Conservation (phyloP, 345 rosid species). For the Gossypioides kirkii region DNA sequence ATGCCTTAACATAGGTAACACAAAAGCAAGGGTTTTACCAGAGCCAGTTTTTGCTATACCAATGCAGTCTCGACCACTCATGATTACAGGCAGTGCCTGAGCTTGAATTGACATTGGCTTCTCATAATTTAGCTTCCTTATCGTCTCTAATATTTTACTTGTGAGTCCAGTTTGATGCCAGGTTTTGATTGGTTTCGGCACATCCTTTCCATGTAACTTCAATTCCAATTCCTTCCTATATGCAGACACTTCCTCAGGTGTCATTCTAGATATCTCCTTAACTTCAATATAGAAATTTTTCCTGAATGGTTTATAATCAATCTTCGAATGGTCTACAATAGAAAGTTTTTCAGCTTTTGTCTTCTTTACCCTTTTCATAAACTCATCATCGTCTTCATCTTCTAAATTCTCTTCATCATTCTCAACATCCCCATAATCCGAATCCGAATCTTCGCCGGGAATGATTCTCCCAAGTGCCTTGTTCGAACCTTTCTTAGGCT, state of each 20-base stretch:
- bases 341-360: slow-evolving; percentile 90
- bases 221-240: slow-evolving; percentile 81
- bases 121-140: slow-evolving; percentile 82
- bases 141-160: slow-evolving; percentile 73
- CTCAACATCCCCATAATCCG: slow-evolving; percentile 65
- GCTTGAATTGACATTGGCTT: slow-evolving; percentile 97
- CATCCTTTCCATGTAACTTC: slow-evolving; percentile 94
- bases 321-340: slow-evolving; percentile 88
- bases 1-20: slow-evolving; percentile 96
- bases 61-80: slow-evolving; percentile 98
- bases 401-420: slow-evolving; percentile 55
- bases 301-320: slow-evolving; percentile 73
- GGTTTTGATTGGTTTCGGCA: slow-evolving; percentile 78
- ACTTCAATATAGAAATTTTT: slow-evolving; percentile 86
- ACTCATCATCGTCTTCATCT: slow-evolving; percentile 95
- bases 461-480: slow-evolving; percentile 85
- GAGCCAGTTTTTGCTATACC: slow-evolving; percentile 97
- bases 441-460: slow-evolving; percentile 92
- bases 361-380: slow-evolving; percentile 98
- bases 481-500: slow-evolving; percentile 45
- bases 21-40: slow-evolving; percentile 95
- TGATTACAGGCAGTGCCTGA: slow-evolving; percentile 86
- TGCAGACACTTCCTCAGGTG: slow-evolving; percentile 71
- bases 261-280: slow-evolving; percentile 80
- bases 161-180: slow-evolving; percentile 97